Evolutionary conservation across 306 rosid genomes (phyloP), one percentile per base, ranked within the genome.

Genomic region (Quercus bicolor): DNA sequence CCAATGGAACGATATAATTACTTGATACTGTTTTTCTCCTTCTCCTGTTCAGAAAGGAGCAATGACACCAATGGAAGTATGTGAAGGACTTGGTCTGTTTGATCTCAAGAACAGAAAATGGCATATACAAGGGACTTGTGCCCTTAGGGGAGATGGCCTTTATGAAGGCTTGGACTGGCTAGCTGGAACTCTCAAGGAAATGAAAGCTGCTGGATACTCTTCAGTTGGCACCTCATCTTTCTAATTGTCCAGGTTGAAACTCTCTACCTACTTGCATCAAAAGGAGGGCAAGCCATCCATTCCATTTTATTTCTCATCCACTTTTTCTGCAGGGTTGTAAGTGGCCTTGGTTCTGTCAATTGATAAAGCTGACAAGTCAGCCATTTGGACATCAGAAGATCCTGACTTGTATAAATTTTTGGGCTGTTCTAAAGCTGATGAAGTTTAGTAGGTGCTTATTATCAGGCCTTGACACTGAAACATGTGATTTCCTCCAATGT

Each of bases 161-260:
- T 94, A 92, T 55, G 98, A 94, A 80, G 98, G 98, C 53, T 77
- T 94, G 87, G 98, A 94, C 84, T 94, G 97, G 98, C 85, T 94
- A 84, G 88, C 97, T 68, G 85, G 89, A 80, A 94, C 97, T 31
- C 88, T 94, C 75, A 94, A 94, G 87, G 97, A 92, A 80, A 92
- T 82, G 86, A 85, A 85, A 75, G 98, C 95, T 80, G 89, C 91
- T 57, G 92, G 96, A 80, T 91, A 85, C 83, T 89, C 97, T 78
- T 89, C 92, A 29, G 88, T 84, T 2, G 97, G 98, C 78, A 66
- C 97, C 77, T 88, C 94, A 14, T 86, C 98, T 21, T 92, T 94
- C 88, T 94, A 79, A 84, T 28, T 55, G 33, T 28, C 11, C 70
- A 78, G 82, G 79, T 82, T 20, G 34, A 29, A 3, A 31, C 54